Evolutionary conservation across 441 rosid genomes (phyloP).

Genomic region (Monsonia emarginata): DNA sequence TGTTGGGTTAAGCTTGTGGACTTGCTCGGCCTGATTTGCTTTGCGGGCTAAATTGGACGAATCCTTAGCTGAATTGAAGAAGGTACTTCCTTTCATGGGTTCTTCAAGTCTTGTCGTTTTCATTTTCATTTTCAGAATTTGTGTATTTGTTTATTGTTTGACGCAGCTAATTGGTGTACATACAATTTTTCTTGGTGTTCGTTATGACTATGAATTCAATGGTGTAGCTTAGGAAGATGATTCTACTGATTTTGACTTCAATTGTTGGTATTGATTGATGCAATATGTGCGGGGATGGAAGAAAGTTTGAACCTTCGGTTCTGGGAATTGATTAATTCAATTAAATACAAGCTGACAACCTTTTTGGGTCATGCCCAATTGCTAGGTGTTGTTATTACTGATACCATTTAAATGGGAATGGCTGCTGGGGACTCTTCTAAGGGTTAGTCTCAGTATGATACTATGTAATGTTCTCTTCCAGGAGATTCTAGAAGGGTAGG

Average conservation of each 20-base stretch:
- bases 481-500: too few species aligned
- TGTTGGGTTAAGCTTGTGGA: not conserved
- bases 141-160: not conserved
- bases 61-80: not conserved
- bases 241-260: not conserved
- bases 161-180: not conserved
- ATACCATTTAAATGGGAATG: not conserved
- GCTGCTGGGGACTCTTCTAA: not conserved
- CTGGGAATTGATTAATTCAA: not conserved
- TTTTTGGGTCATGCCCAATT: not conserved
- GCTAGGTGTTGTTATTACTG: not conserved
- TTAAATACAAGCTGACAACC: not conserved
- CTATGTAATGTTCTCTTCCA: too few species aligned
- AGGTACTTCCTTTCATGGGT: not conserved
- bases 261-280: not conserved
- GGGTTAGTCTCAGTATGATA: not conserved
- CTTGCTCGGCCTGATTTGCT: too few species aligned
- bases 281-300: not conserved
- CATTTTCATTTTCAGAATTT: not conserved
- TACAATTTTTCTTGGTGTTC: not conserved
- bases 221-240: not conserved
- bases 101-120: not conserved
- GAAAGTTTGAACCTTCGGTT: not conserved
- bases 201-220: not conserved
- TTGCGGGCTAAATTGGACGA: not conserved